Conservation (phyloP, 768 basidiomycete species). For the Russula abietina region DNA sequence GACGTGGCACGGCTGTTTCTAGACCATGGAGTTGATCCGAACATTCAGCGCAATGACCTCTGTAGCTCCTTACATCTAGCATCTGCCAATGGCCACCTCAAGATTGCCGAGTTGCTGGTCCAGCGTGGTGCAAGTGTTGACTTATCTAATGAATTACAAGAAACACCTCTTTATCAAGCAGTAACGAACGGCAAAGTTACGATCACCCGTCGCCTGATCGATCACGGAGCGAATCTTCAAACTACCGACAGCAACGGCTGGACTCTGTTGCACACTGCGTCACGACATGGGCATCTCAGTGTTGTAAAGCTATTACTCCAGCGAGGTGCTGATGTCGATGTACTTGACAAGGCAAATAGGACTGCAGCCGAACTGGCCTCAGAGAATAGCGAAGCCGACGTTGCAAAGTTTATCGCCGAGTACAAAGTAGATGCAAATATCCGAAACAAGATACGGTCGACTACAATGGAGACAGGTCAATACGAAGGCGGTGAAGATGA, state of each 20-base stretch:
- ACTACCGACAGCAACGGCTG: background rate
- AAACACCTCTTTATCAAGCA: background rate
- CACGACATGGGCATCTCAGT: background rate
- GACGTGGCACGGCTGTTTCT: background rate
- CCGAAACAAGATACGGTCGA: background rate
- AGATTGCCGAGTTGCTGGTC: background rate
- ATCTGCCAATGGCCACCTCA: background rate
- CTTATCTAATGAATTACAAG: background rate
- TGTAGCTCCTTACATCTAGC: background rate
- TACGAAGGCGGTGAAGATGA: background rate
- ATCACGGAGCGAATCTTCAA: background rate
- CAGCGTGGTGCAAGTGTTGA: background rate
- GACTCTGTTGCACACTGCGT: background rate
- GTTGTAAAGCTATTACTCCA: background rate
- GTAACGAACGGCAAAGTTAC: background rate
- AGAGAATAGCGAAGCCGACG: background rate
- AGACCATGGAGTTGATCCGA: background rate
- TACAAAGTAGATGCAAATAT: background rate
- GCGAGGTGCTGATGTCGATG: background rate
- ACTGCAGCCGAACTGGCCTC: background rate
- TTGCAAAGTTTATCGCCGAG: background rate
- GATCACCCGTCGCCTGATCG: background rate
- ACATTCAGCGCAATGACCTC: background rate
- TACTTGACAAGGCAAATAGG: background rate
- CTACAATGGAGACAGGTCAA: background rate